These are phyloP conservation scores for Gracilariopsis chorda DNA, from an alignment of 23 red algal species.

Conservation along the genomic window DNA sequence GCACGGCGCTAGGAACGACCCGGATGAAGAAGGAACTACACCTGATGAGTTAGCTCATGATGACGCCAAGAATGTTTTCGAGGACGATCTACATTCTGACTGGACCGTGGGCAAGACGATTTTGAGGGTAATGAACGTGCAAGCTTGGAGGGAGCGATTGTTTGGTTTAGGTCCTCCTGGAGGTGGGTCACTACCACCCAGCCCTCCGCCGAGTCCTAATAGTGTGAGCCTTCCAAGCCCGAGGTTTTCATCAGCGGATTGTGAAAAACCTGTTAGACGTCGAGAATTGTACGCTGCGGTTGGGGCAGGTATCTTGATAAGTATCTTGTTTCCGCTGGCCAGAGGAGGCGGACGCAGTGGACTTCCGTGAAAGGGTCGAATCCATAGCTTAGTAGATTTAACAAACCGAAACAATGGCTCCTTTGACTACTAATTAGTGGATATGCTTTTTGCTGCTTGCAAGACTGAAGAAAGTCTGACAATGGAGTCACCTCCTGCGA, in stretches of 20 bases:
- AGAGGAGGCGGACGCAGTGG: slow-evolving; percentile 15
- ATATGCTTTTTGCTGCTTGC: too few relatives aligned
- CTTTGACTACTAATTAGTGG: too few relatives aligned
- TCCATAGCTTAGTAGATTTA: too few relatives aligned
- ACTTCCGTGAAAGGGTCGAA: too few relatives aligned
- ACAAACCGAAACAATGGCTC: too few relatives aligned
- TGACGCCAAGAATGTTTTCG: neutral
- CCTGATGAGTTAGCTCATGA: neutral
- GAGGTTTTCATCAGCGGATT: too few relatives aligned
- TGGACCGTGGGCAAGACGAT: neutral
- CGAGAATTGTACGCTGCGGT: slow-evolving; percentile 41
- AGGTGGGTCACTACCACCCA: neutral
- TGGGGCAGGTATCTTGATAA: neutral
- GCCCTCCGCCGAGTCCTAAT: neutral
- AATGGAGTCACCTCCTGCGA: too few relatives aligned
- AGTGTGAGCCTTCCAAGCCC: too few relatives aligned
- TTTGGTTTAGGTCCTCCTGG: neutral
- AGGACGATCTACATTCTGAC: neutral
- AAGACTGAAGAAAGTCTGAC: too few relatives aligned
- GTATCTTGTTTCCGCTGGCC: slow-evolving; percentile 24
- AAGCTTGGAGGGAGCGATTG: neutral
- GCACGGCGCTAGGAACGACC: neutral
- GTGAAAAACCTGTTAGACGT: neutral
- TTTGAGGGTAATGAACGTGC: neutral
- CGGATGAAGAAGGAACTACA: slow-evolving; percentile 19